phyloP scores from a whole-genome alignment of 2,329 filamentous ascomycete genomes.

The Aspergillus luchuensis region DNA sequence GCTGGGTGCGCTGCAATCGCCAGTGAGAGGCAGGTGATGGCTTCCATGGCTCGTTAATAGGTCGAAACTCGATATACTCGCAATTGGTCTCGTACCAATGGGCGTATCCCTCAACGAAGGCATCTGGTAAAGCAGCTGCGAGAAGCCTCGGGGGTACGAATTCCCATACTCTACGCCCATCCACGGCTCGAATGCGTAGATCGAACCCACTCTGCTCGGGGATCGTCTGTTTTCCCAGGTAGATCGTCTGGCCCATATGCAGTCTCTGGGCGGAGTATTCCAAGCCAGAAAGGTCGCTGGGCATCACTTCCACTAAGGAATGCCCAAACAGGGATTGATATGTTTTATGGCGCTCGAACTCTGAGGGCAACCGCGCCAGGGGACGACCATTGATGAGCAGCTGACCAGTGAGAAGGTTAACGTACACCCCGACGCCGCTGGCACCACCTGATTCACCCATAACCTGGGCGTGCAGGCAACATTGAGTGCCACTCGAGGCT shows the following conservation, averaged over 20 bases:
- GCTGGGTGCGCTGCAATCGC: slow-evolving; percentile 12
- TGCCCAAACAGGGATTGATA: slow-evolving; percentile 32
- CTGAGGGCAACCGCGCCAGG: slow-evolving; percentile 30
- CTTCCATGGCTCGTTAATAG: slow-evolving; percentile 31
- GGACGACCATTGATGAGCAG: slow-evolving; percentile 37
- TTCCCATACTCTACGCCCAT: slow-evolving; percentile 25
- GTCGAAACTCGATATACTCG: slow-evolving; percentile 35
- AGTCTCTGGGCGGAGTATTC: slow-evolving; percentile 25
- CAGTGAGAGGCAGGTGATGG: slow-evolving; percentile 28
- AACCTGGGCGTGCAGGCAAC: slow-evolving; percentile 10
- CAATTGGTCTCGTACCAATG: slow-evolving; percentile 51
- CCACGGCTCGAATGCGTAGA: slow-evolving; percentile 37
- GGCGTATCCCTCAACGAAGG: slow-evolving; percentile 44
- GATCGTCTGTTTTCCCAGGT: slow-evolving; percentile 18
- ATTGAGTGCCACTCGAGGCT: neutral
- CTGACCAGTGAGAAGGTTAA: slow-evolving; percentile 36
- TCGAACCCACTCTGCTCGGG: slow-evolving; percentile 26
- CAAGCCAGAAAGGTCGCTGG: slow-evolving; percentile 19
- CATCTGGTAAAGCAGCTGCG: slow-evolving; percentile 29
- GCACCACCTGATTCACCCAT: neutral
- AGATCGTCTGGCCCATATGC: slow-evolving; percentile 24
- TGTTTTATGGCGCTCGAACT: slow-evolving; percentile 25
- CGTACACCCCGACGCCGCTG: slow-evolving; percentile 26
- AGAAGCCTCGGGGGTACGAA: slow-evolving; percentile 36
- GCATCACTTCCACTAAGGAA: slow-evolving; percentile 24